Evolutionary conservation across 1,139 yeast genomes (phyloP), one percentile per base, ranked within the genome.

Genomic region (Spencermartinsiella ligniputridi): DNA sequence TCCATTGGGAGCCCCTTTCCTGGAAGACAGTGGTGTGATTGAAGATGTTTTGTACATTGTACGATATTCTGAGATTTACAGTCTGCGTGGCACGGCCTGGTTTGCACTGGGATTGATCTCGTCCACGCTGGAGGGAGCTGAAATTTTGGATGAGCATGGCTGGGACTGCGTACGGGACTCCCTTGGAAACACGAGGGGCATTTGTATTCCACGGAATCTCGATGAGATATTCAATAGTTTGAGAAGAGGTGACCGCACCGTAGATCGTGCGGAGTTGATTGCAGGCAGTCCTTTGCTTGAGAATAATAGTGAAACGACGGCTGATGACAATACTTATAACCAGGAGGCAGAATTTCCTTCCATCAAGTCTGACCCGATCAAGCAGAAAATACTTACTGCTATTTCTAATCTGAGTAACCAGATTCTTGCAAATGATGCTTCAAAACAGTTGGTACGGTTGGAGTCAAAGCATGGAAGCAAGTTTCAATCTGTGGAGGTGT

Each of bases 91-190:
- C 1, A 75, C 89, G 0, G 85, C 95, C 20, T 86, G 84, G 57
- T 85, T 78, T 54, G 85, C 80, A 1, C 67, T 90, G 35, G 96
- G 97, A 0, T 72, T 87, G 55, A 71, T 89, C 15, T 73, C 95
- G 0, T 71, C 74, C 16, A 87, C 95, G 0, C 70, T 70, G 29
- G 90, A 87, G 56, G 97, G 97, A 0, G 73, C 81, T 27, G 97
- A 89, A 56, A 78, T 89, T n/a, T 67, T 90, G 43, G 96, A 87
- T 58, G 96, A 88, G 55, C 68, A 75, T 44, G 80, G 81, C 1
- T 90, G 97, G 97, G 69, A 70, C 21, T 76, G 84, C 16, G 79
- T 79, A 19, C 62, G 76, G 34, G 77, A 80, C 48, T 67, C 71
- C 3, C 73, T 74, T 55, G 74, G 76, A 13, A 63, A 67, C 5